These are phyloP conservation scores for Cercospora canescens DNA, from an alignment of 2,329 filamentous ascomycete genomes.

Conservation along the genomic window DNA sequence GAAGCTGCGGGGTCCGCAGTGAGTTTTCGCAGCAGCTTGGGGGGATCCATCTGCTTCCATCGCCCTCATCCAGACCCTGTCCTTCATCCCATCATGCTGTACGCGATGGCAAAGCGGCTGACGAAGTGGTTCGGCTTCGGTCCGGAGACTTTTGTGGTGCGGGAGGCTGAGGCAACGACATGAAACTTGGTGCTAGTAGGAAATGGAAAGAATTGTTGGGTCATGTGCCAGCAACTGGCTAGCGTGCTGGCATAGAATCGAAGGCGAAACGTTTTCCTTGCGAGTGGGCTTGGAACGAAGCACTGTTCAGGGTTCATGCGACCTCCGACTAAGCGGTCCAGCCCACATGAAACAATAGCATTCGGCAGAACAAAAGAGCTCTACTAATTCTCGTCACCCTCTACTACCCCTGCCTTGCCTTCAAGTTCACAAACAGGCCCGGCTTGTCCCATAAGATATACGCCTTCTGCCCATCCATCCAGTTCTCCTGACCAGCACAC, in stretches of 20 bases:
- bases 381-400: not conserved
- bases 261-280: not conserved
- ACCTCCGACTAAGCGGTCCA: not conserved
- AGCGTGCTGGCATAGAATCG: not conserved
- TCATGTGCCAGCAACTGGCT: not conserved
- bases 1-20: conserved; percentile 6
- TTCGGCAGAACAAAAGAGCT: not conserved
- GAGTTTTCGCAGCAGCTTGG: conserved; percentile 3
- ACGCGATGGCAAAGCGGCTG: conserved; percentile 11
- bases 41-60: conserved; percentile 13
- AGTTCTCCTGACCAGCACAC: not conserved
- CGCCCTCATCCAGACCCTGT: conserved; percentile 16
- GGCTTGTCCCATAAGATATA: conserved; percentile 39
- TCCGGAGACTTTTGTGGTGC: conserved; percentile 4
- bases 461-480: not conserved
- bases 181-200: not conserved
- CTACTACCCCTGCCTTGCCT: not conserved
- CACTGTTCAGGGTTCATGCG: not conserved
- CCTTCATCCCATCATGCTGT: conserved; percentile 15
- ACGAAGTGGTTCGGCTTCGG: conserved; percentile 18
- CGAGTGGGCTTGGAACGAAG: not conserved
- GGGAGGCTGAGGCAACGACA: not conserved
- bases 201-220: not conserved
- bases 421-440: not conserved
- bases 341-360: not conserved